phyloP scores from a whole-genome alignment of 169 alveolate genomes.

The Fabrea salina region DNA sequence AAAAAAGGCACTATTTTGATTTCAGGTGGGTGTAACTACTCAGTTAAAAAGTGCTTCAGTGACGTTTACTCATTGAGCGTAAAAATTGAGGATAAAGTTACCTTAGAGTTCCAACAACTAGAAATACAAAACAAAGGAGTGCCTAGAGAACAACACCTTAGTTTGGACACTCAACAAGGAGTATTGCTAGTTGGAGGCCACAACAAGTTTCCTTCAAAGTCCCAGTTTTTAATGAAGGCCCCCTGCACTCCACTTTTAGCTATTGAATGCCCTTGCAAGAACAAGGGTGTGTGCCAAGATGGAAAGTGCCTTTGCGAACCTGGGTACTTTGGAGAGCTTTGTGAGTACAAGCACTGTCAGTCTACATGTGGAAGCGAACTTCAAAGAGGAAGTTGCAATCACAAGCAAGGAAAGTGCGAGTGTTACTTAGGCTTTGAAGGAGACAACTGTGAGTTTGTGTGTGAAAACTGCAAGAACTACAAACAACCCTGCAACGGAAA shows the following conservation, averaged over 20 bases:
- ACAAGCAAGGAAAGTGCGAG: neutral
- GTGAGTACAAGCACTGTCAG: neutral
- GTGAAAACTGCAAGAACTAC: neutral
- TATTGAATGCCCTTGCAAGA: no score
- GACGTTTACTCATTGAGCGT: neutral
- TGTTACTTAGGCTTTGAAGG: neutral
- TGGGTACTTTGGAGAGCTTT: neutral
- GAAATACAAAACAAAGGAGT: neutral
- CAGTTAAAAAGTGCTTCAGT: neutral
- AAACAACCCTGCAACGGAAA: neutral
- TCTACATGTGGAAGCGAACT: neutral
- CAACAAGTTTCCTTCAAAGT: neutral
- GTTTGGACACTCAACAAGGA: neutral
- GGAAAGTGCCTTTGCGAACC: neutral
- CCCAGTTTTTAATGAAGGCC: no score
- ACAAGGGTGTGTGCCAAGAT: neutral
- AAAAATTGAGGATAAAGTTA: neutral
- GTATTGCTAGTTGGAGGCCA: neutral
- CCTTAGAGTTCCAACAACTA: neutral
- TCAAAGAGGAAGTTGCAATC: neutral
- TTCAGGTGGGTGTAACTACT: slow-evolving; percentile 1
- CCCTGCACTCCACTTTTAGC: no score
- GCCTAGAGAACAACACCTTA: neutral
- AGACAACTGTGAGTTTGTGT: neutral
- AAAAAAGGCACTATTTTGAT: neutral